A percentile compares a stretch with the other conserved stretches of the same genome.
These are phyloP conservation scores for Globisporangium barbulae DNA, from an alignment of 352 stramenopile species.

Conservation along the genomic window DNA sequence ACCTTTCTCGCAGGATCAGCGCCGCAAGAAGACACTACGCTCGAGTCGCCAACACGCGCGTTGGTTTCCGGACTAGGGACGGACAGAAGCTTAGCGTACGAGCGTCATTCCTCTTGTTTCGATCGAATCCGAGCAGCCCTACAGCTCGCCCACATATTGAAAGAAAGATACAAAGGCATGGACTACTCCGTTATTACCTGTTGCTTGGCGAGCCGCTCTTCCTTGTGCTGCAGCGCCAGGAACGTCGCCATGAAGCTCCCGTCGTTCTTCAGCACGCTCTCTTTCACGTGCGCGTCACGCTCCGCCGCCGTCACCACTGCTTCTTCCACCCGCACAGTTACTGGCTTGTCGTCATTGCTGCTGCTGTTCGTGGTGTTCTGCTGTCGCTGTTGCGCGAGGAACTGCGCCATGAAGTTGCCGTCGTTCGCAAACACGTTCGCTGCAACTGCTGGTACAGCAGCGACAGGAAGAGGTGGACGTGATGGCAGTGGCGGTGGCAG, in stretches of 20 bases:
- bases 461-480: neutral
- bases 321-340: neutral
- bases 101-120: slow-evolving; percentile 2
- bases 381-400: slow-evolving; percentile 13
- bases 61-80: neutral
- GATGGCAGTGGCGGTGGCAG: neutral
- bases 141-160: neutral
- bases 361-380: neutral
- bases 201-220: slow-evolving; percentile 15
- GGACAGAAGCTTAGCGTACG: slow-evolving; percentile 8
- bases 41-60: neutral
- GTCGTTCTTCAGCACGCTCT: slow-evolving; percentile 22
- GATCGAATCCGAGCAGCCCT: too few species aligned
- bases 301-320: slow-evolving; percentile 13
- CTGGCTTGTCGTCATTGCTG: neutral
- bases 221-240: slow-evolving; percentile 22
- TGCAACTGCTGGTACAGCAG: neutral
- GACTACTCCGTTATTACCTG: neutral
- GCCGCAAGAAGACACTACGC: neutral
- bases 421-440: slow-evolving; percentile 22
- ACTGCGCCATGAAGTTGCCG: slow-evolving; percentile 26
- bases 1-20: neutral
- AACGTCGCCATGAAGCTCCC: slow-evolving; percentile 23
- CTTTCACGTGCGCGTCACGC: slow-evolving; percentile 12
- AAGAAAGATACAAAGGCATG: neutral